Evolutionary conservation across 2,329 filamentous ascomycete genomes (phyloP), one percentile per base, ranked within the genome.

Genomic region (Pseudogymnoascus sp.): DNA sequence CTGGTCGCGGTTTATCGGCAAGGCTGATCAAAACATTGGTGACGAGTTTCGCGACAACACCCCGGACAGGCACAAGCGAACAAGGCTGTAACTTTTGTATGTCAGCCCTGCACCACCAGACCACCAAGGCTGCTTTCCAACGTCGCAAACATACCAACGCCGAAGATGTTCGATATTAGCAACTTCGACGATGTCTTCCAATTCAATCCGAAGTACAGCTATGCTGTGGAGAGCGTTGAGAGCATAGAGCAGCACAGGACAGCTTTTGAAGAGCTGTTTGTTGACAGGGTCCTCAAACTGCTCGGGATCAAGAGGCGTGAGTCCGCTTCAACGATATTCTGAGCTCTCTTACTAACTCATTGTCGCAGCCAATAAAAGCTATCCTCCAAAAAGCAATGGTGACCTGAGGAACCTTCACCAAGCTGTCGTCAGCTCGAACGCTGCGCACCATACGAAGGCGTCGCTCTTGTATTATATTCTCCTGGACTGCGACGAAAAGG

Each of bases 391-490:
- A 69, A 83, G 82, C 60, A 85, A 88, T 62, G 79, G 78, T 63
- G 83, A 85, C 41, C 80, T 95, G 30, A 82, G 84, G 66, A 82
- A 83, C 38, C 80, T 95, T 5, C 86, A 92, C 74, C 78, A 84
- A 64, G 83, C 85, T 62, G 86, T 96, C 65, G 82, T 86, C 71
- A 80, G 84, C 25, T 83, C 79, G 60, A 77, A 76, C 57, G 84
- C 87, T 66, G 82, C 87, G 6, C 79, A 83, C 60, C 88, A 92
- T 72, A 87, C 92, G 75, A 92, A 92, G 72, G 84, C 91, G 66
- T 90, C 90, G 15, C 81, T 94, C 57, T 79, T 95, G 65, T 95
- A 90, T 78, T 96, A 95, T 72, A 77, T 95, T 38, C 80, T 95
- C 2, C 86, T 90, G 69, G 90, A 95, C 71, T 83, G 88, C 70